Base-by-base conservation (phyloP, 768 basidiomycete species). In the Suillus clintonianus region DNA sequence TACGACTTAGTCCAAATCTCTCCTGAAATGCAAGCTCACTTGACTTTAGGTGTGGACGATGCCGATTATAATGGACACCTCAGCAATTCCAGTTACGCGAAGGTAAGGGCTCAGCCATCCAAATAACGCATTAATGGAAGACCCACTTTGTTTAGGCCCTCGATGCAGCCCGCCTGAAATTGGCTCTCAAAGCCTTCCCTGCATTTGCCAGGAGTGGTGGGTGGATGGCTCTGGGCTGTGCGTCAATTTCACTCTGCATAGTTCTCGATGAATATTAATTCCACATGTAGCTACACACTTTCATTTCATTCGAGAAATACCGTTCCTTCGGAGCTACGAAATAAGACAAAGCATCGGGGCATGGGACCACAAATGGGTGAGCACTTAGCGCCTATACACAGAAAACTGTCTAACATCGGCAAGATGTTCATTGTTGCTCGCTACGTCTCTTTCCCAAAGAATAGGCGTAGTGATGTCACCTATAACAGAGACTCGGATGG, bases 341-440 rank as follows among this genome's bases (percentile, higher is more conserved):
- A 80, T 92, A 11, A 79, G 86, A 45, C 70, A 84, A 13, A 79
- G 72, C 27, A 74, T 91, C 3, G 87, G 78, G 13, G 77, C 82
- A 6, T 93, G 91, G 91, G 90, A 91, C 59, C 76, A 87, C 39
- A 93, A 93, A 84, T 92, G 91, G 91, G 90, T 89, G 68, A 53
- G 85, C 17, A 30, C 34, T 11, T 19, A 4, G 17, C 17, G 17
- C 5, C 13, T 41, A 17, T 75, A 19, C 7, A 43, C 15, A 24
- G 5, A 42, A 17, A 30, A 47, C 54, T 4, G 22, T 43, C 45
- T 34, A 3, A 48, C 32, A 9, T 58, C 45, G 54, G 10, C 11
- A 39, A 91, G 90, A 32, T 89, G n/a, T 91, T 87, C 71, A 36
- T 89, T 56, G 74, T 89, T 39, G 81, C 81, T 17, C 88, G 86